Conservation (phyloP, 2,329 filamentous ascomycete genomes). For the Pseudogymnoascus sp. region DNA sequence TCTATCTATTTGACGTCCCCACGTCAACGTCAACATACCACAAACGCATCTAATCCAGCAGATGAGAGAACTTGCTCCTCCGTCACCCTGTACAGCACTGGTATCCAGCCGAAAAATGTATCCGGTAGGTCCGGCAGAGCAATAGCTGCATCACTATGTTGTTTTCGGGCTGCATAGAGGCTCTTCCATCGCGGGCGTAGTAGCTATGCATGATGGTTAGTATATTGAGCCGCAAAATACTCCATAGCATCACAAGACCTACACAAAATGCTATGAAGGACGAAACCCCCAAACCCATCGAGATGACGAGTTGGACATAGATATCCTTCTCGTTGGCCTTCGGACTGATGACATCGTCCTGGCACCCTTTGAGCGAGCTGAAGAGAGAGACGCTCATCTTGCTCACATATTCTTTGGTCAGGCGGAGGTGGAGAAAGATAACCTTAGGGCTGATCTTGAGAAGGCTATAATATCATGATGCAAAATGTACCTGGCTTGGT, state of each 20-base stretch:
- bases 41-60: conserved; percentile 89
- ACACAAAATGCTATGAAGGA: conserved; percentile 74
- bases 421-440: neutral
- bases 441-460: neutral
- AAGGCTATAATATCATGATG: neutral
- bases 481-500: conserved; percentile 1
- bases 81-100: conserved; percentile 71
- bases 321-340: conserved; percentile 21
- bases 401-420: neutral
- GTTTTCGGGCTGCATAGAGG: conserved; percentile 83
- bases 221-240: neutral
- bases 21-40: conserved; percentile 45
- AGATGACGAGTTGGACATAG: conserved; percentile 62
- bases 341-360: conserved; percentile 6
- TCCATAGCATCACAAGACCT: conserved; percentile 25
- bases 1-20: neutral
- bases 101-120: conserved; percentile 88
- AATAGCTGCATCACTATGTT: conserved; percentile 51
- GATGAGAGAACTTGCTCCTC: conserved; percentile 85
- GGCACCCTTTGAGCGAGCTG: conserved; percentile 1
- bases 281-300: conserved; percentile 57
- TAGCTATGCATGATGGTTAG: conserved; percentile 44
- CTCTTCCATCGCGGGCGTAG: conserved; percentile 85
- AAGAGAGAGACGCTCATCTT: neutral
- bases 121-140: conserved; percentile 72